Conservation (phyloP, 73 alveolate species). For the Uronychia setigera region DNA sequence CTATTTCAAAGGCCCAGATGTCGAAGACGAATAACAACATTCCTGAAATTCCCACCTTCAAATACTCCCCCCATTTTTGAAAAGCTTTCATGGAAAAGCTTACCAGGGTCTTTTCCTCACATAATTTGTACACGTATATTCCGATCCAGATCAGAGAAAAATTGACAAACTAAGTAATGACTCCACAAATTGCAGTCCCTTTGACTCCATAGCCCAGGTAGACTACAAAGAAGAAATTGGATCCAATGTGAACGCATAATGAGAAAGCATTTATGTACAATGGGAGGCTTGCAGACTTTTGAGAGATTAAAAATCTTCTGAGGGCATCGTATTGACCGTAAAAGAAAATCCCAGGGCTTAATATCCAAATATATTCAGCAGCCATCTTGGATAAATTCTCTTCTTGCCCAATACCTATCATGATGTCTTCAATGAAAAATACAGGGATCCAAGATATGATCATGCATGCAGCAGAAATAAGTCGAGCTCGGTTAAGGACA, state of each 20-base stretch:
- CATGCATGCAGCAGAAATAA: neutral
- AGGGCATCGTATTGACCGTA: neutral
- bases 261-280: neutral
- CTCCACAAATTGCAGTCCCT: neutral
- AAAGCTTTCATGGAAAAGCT: neutral
- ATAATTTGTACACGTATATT: neutral
- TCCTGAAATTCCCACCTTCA: slow-evolving; percentile 1
- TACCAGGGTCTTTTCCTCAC: neutral
- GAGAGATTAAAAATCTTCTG: neutral
- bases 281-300: neutral
- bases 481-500: neutral
- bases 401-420: neutral
- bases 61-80: neutral
- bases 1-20: slow-evolving; percentile 9
- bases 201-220: neutral
- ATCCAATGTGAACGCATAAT: neutral
- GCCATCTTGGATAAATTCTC: neutral
- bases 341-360: neutral
- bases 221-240: neutral
- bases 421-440: neutral
- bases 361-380: neutral
- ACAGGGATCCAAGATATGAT: neutral
- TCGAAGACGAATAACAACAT: neutral
- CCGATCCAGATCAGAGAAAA: neutral
- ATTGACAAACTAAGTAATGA: neutral